phyloP scores from a whole-genome alignment of 2,329 filamentous ascomycete species.

The Geoglossum cookeanum region DNA sequence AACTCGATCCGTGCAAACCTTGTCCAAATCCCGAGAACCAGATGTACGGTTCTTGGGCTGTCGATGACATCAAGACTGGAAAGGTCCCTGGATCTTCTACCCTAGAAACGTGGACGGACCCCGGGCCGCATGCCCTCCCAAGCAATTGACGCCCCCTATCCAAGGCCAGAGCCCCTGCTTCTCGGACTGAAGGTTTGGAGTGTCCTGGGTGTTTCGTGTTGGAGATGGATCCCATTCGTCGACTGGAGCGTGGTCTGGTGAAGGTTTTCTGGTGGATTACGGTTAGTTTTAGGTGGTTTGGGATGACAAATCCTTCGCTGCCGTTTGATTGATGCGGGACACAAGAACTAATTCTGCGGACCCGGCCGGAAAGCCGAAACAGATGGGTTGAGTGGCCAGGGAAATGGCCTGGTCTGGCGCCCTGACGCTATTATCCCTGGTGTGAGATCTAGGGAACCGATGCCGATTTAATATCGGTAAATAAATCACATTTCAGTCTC shows the following conservation, averaged over 20 bases:
- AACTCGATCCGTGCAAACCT: constrained; percentile 2
- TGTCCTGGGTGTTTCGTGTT: neutral
- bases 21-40: constrained; percentile 3
- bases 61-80: constrained; percentile 1
- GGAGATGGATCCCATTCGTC: neutral
- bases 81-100: neutral
- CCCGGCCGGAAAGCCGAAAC: neutral
- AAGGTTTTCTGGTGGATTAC: neutral
- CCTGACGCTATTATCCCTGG: neutral
- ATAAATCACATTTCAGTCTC: neutral
- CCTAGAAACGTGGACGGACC: neutral
- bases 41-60: constrained; percentile 2
- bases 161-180: neutral
- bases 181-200: neutral
- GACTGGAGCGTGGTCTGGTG: neutral
- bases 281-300: neutral
- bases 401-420: neutral
- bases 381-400: neutral
- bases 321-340: constrained; percentile 1
- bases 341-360: constrained; percentile 2
- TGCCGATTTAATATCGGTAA: neutral
- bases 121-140: neutral
- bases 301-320: neutral
- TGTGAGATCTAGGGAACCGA: neutral
- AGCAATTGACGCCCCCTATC: neutral